These are phyloP conservation scores for Boehmeria nivea DNA, from an alignment of 306 rosid genomes.

Conservation along the genomic window DNA sequence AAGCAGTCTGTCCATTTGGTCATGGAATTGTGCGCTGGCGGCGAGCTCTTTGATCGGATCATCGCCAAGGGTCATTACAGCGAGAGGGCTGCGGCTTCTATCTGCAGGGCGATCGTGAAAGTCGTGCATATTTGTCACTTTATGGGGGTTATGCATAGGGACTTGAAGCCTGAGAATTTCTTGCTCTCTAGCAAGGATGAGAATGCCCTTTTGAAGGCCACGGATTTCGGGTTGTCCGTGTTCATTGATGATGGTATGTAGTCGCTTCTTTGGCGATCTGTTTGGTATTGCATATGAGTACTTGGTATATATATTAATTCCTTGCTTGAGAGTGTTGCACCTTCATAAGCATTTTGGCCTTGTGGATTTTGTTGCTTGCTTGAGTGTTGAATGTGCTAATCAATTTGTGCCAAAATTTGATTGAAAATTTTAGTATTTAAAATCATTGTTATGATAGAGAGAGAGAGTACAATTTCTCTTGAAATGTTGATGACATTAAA, in stretches of 20 bases:
- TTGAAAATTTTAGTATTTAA: slow-evolving; percentile 1
- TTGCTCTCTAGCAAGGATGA: slow-evolving; percentile 70
- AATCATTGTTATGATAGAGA: too few relatives aligned
- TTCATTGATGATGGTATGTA: slow-evolving; percentile 79
- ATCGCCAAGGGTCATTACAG: slow-evolving; percentile 76
- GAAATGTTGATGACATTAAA: too few relatives aligned
- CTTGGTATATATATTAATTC: too few relatives aligned
- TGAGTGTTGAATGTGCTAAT: too few relatives aligned
- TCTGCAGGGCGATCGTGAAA: slow-evolving; percentile 72
- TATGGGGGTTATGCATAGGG: slow-evolving; percentile 96
- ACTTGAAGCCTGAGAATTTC: slow-evolving; percentile 92
- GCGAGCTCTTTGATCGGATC: slow-evolving; percentile 83
- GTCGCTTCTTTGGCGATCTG: slow-evolving; percentile 1
- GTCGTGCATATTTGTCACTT: slow-evolving; percentile 82
- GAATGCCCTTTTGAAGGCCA: slow-evolving; percentile 64
- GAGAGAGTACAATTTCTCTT: too few relatives aligned
- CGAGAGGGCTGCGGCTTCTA: slow-evolving; percentile 81
- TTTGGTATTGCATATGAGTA: background rate
- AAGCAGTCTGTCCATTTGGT: slow-evolving; percentile 67
- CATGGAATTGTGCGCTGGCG: slow-evolving; percentile 93
- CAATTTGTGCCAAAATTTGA: background rate
- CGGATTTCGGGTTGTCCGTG: slow-evolving; percentile 87
- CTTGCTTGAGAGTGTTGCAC: too few relatives aligned
- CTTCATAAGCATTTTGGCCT: too few relatives aligned
- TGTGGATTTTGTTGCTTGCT: too few relatives aligned